phyloP scores from a whole-genome alignment of 2,329 filamentous ascomycete species.

The Penicillium hordei region DNA sequence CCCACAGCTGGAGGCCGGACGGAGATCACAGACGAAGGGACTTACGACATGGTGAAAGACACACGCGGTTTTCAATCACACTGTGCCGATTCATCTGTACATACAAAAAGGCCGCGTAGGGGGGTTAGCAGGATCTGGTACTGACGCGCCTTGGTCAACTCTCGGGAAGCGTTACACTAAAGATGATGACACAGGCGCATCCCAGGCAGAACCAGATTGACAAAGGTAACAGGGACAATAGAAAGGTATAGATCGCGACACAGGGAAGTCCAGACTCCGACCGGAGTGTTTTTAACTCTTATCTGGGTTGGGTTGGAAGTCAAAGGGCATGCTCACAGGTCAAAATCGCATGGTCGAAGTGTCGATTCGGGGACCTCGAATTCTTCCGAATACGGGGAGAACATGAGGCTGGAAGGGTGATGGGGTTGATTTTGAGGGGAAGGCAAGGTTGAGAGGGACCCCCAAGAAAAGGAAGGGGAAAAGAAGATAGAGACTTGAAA shows the following conservation, averaged over 20 bases:
- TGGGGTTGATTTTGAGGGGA: background rate
- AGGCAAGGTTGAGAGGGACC: conserved; percentile 7
- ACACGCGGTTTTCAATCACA: conserved; percentile 37
- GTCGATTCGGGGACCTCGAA: conserved; percentile 31
- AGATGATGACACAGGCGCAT: conserved; percentile 41
- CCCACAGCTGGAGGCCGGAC: conserved; percentile 18
- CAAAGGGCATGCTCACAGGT: conserved; percentile 24
- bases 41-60: conserved; percentile 45
- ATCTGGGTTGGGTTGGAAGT: conserved; percentile 8
- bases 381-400: conserved; percentile 31
- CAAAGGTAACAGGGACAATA: conserved; percentile 18
- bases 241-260: conserved; percentile 9
- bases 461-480: background rate
- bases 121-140: conserved; percentile 37
- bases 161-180: conserved; percentile 39
- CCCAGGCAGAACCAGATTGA: conserved; percentile 32
- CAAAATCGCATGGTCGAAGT: conserved; percentile 31
- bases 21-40: conserved; percentile 32
- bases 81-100: conserved; percentile 41
- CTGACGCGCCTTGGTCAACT: conserved; percentile 33
- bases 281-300: conserved; percentile 14
- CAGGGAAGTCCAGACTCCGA: conserved; percentile 14
- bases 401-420: conserved; percentile 25
- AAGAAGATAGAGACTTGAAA: conserved; percentile 11
- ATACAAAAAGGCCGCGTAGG: conserved; percentile 35